Conservation (phyloP, 495 filamentous ascomycete genomes). For the Peziza echinospora region DNA sequence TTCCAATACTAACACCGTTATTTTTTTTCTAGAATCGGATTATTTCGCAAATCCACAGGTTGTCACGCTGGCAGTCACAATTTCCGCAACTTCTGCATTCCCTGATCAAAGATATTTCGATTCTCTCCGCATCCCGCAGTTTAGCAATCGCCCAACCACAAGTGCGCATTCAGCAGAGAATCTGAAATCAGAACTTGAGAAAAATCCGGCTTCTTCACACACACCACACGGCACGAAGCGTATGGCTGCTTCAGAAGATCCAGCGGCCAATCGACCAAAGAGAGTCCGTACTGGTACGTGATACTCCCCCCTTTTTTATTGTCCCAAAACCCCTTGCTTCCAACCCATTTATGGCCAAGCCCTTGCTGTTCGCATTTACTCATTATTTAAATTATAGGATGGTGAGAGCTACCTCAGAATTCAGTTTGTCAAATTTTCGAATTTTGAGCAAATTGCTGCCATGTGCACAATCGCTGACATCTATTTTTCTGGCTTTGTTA, state of each 20-base stretch:
- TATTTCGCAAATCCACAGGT: no score
- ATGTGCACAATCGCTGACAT: neutral
- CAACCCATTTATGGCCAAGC: conserved; percentile 12
- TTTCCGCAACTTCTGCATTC: neutral
- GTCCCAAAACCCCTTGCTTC: neutral
- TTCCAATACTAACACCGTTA: no score
- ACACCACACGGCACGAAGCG: neutral
- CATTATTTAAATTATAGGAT: conserved; percentile 13
- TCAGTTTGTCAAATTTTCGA: conserved; percentile 1
- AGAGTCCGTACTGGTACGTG: conserved; percentile 21
- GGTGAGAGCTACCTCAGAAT: conserved; percentile 12
- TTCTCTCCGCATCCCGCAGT: neutral
- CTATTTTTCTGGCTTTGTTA: conserved; percentile 2
- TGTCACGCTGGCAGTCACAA: neutral
- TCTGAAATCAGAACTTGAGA: neutral
- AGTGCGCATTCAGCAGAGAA: no score
- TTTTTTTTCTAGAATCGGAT: no score
- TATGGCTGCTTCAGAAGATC: conserved; percentile 17
- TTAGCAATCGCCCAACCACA: neutral
- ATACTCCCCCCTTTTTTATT: conserved; percentile 2
- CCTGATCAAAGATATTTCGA: neutral
- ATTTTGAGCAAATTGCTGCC: conserved; percentile 1
- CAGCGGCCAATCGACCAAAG: conserved; percentile 20
- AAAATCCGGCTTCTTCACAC: neutral
- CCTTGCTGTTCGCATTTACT: no score